Evolutionary conservation across 495 filamentous ascomycete genomes (phyloP), one percentile per base, ranked within the genome.

Genomic region (Hyaloscypha hepaticicola): DNA sequence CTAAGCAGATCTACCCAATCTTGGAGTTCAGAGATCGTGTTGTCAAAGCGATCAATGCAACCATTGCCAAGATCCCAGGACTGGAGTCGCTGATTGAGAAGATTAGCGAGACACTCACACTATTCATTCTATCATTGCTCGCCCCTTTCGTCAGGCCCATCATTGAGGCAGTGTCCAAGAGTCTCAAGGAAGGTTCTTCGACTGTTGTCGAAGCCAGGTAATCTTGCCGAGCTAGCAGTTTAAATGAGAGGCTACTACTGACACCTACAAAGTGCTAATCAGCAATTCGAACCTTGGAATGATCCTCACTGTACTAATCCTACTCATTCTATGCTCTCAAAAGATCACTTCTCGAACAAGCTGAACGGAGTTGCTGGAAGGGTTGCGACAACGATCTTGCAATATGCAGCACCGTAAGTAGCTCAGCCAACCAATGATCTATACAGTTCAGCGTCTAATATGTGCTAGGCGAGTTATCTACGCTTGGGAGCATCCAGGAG

Each of bases 291-390:
- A 72, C 90, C 91, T 11, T 97, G 95, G 95, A 90, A 86, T 7
- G 88, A 97, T 74, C 85, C 90, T 6, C 78, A 83, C 55, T 95
- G 90, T 80, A 89, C 90, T 16, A 89, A 98, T 74, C 95, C 95
- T 7, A 97, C 93, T 11, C 93, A 97, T 74, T 93, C 89, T n/a
- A 97, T 96, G 93, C 83, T 97, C 22, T 90, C 90, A 50, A 97
- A 97, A 79, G 93, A 96, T 69, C 92, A 96, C 72, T 96, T 96
- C 74, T 90, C 90, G 66, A 97, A 98, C 76, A 80, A 93, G 31
- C 81, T 98, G 29, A 98, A 98, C 77, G 82, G 90, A 31, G 91
- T 91, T 55, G 92, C 93, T 2, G 94, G 94, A 14, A 83, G 89
- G 24, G 85, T 97, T 24, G 93, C 93, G 9, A 77, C 89, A 2